phyloP scores from a whole-genome alignment of 352 stramenopile species.

The Phytophthora quininea region DNA sequence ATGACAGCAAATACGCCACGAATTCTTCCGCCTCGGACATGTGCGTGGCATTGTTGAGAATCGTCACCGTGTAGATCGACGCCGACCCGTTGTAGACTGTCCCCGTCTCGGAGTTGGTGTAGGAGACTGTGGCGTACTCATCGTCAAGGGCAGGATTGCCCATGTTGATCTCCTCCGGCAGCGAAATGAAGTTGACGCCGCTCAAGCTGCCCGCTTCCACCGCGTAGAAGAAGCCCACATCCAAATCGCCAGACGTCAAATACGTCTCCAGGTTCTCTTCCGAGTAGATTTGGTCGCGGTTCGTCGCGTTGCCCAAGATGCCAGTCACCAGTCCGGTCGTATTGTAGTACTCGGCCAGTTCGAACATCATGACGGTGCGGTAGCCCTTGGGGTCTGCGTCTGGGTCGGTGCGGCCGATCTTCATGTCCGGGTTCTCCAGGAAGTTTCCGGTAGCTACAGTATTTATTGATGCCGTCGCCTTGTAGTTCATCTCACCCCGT shows the following conservation, averaged over 20 bases:
- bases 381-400: slow-evolving; percentile 41
- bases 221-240: slow-evolving; percentile 42
- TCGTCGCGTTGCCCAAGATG: slow-evolving; percentile 40
- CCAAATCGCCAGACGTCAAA: slow-evolving; percentile 30
- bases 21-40: slow-evolving; percentile 40
- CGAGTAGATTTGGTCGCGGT: slow-evolving; percentile 42
- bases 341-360: slow-evolving; percentile 39
- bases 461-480: too few relatives aligned
- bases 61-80: slow-evolving; percentile 39
- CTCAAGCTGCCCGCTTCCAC: slow-evolving; percentile 34
- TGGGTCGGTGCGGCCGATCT: slow-evolving; percentile 36
- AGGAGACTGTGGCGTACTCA: slow-evolving; percentile 36
- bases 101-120: slow-evolving; percentile 39
- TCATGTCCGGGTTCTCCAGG: slow-evolving; percentile 34
- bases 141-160: slow-evolving; percentile 29
- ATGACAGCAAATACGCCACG: slow-evolving; percentile 33
- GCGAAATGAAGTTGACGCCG: slow-evolving; percentile 30
- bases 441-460: background rate
- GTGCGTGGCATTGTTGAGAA: slow-evolving; percentile 40
- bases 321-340: slow-evolving; percentile 15
- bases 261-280: slow-evolving; percentile 41
- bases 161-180: slow-evolving; percentile 40
- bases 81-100: slow-evolving; percentile 41
- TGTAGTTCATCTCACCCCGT: too few relatives aligned
- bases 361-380: slow-evolving; percentile 44